These are phyloP conservation scores for Fusarium secorum DNA, from an alignment of 2,329 filamentous ascomycete species.

Conservation along the genomic window DNA sequence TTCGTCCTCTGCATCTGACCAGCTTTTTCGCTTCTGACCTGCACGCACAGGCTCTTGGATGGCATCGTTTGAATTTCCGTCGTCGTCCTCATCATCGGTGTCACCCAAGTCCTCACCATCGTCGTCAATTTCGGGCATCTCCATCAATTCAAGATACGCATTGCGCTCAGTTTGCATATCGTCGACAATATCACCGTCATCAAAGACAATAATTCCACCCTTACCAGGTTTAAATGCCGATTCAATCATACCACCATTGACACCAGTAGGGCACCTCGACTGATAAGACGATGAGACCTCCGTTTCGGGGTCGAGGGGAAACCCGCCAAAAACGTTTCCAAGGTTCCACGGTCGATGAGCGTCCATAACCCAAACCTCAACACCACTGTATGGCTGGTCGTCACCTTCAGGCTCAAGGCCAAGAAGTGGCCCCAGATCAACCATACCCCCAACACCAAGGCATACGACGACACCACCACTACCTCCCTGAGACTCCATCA, in stretches of 20 bases:
- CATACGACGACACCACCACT: constrained; percentile 90
- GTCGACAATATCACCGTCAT: constrained; percentile 94
- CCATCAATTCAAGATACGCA: constrained; percentile 83
- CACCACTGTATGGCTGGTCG: constrained; percentile 75
- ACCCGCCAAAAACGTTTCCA: constrained; percentile 88
- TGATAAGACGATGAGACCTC: constrained; percentile 57
- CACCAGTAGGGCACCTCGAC: constrained; percentile 67
- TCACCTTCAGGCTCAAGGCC: constrained; percentile 72
- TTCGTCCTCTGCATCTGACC: constrained; percentile 75
- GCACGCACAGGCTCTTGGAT: constrained; percentile 51
- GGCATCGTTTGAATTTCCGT: constrained; percentile 42
- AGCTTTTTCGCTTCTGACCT: constrained; percentile 81
- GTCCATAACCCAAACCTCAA: constrained; percentile 95
- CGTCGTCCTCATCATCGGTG: constrained; percentile 61
- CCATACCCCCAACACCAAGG: constrained; percentile 88
- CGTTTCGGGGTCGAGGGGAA: constrained; percentile 61
- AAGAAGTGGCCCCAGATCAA: constrained; percentile 83
- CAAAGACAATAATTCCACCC: constrained; percentile 92
- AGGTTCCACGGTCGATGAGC: constrained; percentile 93
- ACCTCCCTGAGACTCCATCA: constrained; percentile 86
- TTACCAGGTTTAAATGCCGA: constrained; percentile 77
- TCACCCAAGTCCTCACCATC: constrained; percentile 69
- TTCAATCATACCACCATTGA: constrained; percentile 76
- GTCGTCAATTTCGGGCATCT: constrained; percentile 91
- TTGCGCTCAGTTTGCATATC: constrained; percentile 77